phyloP scores from a whole-genome alignment of 768 basidiomycete species.

The Termitomyces sp. region DNA sequence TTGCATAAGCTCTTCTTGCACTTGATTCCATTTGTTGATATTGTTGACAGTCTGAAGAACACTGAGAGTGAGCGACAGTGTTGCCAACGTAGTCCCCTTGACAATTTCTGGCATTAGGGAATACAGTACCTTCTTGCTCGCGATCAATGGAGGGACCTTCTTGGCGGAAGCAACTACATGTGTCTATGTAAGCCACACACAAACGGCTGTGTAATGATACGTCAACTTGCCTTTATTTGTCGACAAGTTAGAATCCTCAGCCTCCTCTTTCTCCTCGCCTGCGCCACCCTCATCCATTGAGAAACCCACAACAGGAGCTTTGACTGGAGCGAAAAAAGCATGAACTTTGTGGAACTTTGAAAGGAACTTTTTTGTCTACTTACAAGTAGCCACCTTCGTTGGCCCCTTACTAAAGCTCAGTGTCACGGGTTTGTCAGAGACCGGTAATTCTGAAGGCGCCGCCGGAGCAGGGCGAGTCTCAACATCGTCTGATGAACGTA shows the following conservation, averaged over 20 bases:
- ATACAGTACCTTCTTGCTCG: constrained; percentile 72
- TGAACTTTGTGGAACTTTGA: not conserved
- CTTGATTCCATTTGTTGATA: constrained; percentile 96
- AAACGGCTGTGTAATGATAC: not conserved
- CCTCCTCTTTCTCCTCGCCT: constrained; percentile 35
- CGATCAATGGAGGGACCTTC: constrained; percentile 77
- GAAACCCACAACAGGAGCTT: constrained; percentile 55
- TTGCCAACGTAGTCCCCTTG: not conserved
- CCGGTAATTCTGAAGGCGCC: constrained; percentile 62
- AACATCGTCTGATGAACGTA: constrained; percentile 9
- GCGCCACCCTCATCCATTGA: constrained; percentile 54
- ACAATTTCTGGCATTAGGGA: not conserved
- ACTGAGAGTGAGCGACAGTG: constrained; percentile 6
- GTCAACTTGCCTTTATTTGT: constrained; percentile 46
- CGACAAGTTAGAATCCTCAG: constrained; percentile 35
- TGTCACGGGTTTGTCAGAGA: constrained; percentile 79
- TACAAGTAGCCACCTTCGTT: constrained; percentile 25
- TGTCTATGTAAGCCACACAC: not conserved
- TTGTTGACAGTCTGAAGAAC: constrained; percentile 70
- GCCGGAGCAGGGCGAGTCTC: constrained; percentile 31
- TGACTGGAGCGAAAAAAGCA: constrained; percentile 15
- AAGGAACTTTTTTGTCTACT: not conserved
- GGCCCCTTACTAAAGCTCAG: constrained; percentile 63
- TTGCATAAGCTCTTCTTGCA: constrained; percentile 79
- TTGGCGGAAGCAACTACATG: constrained; percentile 39